Evolutionary conservation across 768 basidiomycete species (phyloP), one percentile per base, ranked within the genome.

Genomic region (Mrakia blollopis): DNA sequence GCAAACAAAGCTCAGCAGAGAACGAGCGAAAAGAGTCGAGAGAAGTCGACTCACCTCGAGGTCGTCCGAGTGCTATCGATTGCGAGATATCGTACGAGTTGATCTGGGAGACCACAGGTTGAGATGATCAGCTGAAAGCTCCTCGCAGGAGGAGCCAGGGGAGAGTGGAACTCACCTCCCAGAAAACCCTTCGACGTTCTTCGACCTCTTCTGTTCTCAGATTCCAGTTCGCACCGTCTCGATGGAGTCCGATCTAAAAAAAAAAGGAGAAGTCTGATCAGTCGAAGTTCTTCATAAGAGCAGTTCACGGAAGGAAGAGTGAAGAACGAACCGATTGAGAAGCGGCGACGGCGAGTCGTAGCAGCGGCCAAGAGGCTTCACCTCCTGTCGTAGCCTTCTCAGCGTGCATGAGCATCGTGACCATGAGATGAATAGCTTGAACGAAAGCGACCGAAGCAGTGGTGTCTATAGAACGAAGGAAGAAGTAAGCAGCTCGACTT

Each of bases 151-250:
- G 47, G 21, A 18, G 21, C 2, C 9, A 44, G 16, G 47, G 47
- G 21, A 9, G 47, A 47, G 47, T 50, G 37, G 47, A 70, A 70
- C 52, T 35, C 1, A 76, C 63, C 52, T 77, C 76, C 44, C 70
- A 71, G 37, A 72, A 73, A 25, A 71, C 61, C 3, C 76, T 41
- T 35, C 76, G 60, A 18, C 76, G 41, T 37, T 77, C 76, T 16
- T 77, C 71, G n/a, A 72, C 70, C 39, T 77, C 76, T n/a, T 71
- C 76, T 23, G 70, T 50, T 16, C 52, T 61, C 47, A 77, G 71
- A 21, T 71, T 62, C 76, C 76, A 77, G 54, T 77, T 72, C 11
- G 60, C 54, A 3, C 76, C 76, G 50, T 77, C 76, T 37, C 76
- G 70, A 62, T 77, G 76, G 11, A 77, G 62, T 6, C 76, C 76